These are phyloP conservation scores for Apiotrichum laibachii DNA, from an alignment of 1,284 basidiomycete genomes.

Conservation along the genomic window DNA sequence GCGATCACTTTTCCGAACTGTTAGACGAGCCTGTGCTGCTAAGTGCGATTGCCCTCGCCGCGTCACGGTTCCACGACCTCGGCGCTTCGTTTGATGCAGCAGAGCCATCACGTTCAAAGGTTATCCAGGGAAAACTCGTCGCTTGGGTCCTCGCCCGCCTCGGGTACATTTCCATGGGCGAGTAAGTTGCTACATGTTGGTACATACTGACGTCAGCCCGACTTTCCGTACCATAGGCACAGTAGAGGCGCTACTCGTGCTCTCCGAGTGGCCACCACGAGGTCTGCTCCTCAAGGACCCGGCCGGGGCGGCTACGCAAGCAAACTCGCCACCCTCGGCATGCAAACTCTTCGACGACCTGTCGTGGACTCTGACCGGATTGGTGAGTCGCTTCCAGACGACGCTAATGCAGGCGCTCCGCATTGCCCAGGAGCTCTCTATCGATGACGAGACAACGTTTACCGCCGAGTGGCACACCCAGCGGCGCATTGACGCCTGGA, in stretches of 20 bases:
- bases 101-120: slow-evolving; percentile 4
- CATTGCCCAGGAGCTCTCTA: slow-evolving; percentile 23
- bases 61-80: slow-evolving; percentile 18
- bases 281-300: slow-evolving; percentile 14
- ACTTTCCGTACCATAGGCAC: slow-evolving; percentile 16
- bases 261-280: slow-evolving; percentile 27
- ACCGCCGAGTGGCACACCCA: slow-evolving; percentile 13
- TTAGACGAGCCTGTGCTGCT: slow-evolving; percentile 18
- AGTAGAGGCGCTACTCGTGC: slow-evolving; percentile 22
- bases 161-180: slow-evolving; percentile 20
- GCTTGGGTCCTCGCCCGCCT: slow-evolving; percentile 16
- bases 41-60: slow-evolving; percentile 14
- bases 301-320: not conserved
- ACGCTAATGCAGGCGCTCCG: slow-evolving; percentile 11
- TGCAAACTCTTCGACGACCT: slow-evolving; percentile 27
- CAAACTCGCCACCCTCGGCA: slow-evolving; percentile 3
- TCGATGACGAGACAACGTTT: slow-evolving; percentile 23
- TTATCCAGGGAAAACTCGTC: slow-evolving; percentile 17
- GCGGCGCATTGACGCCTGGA: slow-evolving; percentile 19
- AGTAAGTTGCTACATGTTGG: slow-evolving; percentile 3
- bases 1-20: slow-evolving; percentile 12
- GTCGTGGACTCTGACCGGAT: slow-evolving; percentile 24
- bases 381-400: not conserved
- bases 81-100: slow-evolving; percentile 7
- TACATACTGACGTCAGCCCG: slow-evolving; percentile 2